A percentile compares a stretch with the other conserved stretches of the same genome.
Conservation (phyloP, 1,139 yeast genomes). For the Zygoascus meyerae region DNA sequence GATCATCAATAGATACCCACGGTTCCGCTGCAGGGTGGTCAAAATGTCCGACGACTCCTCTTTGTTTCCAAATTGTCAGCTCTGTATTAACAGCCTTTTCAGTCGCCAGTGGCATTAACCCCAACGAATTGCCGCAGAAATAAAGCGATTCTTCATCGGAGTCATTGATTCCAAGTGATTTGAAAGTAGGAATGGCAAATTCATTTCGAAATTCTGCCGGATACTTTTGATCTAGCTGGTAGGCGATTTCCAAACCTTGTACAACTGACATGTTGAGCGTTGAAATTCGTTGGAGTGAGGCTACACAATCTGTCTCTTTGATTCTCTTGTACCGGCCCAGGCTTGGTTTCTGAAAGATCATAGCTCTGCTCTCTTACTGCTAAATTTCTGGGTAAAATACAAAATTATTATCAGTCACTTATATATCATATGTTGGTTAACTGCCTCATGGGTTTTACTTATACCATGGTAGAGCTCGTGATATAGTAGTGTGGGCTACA, state of each 20-base stretch:
- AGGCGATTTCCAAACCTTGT: slow-evolving; percentile 21
- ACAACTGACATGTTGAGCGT: neutral
- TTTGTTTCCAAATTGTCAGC: slow-evolving; percentile 69
- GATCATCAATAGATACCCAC: slow-evolving; percentile 84
- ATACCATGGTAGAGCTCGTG: too few species aligned
- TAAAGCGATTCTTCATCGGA: slow-evolving; percentile 41
- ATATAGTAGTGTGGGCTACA: too few species aligned
- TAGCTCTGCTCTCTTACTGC: too few species aligned
- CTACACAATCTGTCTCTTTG: slow-evolving; percentile 1
- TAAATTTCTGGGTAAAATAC: too few species aligned
- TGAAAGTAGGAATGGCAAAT: slow-evolving; percentile 57
- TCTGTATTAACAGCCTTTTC: slow-evolving; percentile 56
- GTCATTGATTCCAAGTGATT: slow-evolving; percentile 40
- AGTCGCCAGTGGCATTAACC: slow-evolving; percentile 72
- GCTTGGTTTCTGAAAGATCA: too few species aligned
- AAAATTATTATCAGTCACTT: too few species aligned
- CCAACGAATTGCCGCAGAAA: slow-evolving; percentile 87
- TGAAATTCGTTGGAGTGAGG: neutral
- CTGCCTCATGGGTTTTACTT: too few species aligned
- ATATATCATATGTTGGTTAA: too few species aligned
- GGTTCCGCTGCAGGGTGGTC: slow-evolving; percentile 45
- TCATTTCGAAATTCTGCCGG: slow-evolving; percentile 36
- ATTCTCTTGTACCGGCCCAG: neutral
- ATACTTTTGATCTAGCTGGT: slow-evolving; percentile 35
- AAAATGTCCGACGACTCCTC: slow-evolving; percentile 85